A percentile compares a stretch with the other conserved stretches of the same genome.
These are phyloP conservation scores for Penicillium hordei DNA, from an alignment of 2,329 filamentous ascomycete species.

Conservation along the genomic window DNA sequence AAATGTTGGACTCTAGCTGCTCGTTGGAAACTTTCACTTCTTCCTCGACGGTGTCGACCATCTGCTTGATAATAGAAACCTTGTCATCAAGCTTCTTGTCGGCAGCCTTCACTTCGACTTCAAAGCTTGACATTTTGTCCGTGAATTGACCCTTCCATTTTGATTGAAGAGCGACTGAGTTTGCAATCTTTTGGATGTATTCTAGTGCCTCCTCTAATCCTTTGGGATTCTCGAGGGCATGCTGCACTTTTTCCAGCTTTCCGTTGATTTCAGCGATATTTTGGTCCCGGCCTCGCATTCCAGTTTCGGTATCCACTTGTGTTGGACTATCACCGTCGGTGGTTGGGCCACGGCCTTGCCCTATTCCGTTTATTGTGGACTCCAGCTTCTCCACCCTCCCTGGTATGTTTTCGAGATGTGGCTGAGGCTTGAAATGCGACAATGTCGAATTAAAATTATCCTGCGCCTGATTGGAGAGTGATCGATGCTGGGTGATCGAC, in stretches of 20 bases:
- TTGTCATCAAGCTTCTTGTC: not conserved
- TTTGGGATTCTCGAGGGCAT: not conserved
- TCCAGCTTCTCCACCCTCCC: conserved; percentile 22
- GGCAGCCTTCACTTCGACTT: not conserved
- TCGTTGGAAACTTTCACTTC: not conserved
- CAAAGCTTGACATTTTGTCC: not conserved
- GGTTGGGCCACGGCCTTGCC: not conserved
- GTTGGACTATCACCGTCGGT: not conserved
- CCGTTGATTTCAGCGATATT: not conserved
- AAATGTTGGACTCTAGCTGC: not conserved
- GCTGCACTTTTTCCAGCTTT: not conserved
- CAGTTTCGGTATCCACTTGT: not conserved
- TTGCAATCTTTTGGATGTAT: not conserved
- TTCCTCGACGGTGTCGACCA: not conserved
- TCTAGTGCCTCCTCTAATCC: not conserved
- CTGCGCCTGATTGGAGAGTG: not conserved
- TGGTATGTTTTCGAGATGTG: not conserved
- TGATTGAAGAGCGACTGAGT: not conserved
- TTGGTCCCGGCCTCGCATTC: not conserved
- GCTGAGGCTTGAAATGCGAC: not conserved
- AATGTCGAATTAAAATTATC: not conserved
- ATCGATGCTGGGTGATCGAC: not conserved
- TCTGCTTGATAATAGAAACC: not conserved
- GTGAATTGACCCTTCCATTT: not conserved
- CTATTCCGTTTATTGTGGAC: conserved; percentile 8